phyloP scores from a whole-genome alignment of 495 filamentous ascomycete species.

The Echria macrotheca region DNA sequence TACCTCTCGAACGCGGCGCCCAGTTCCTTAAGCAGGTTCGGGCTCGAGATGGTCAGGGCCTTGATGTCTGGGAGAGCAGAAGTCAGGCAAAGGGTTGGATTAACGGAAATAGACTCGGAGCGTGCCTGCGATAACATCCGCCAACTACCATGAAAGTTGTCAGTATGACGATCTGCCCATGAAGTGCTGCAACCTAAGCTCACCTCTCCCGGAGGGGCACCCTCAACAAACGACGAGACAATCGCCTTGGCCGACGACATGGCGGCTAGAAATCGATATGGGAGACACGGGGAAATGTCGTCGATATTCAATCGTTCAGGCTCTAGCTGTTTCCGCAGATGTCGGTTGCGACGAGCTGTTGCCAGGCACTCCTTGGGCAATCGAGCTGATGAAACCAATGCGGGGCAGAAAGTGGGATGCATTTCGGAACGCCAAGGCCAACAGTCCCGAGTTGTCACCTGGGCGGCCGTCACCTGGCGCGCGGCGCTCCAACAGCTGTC shows the following conservation, averaged over 20 bases:
- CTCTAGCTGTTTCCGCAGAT: background rate
- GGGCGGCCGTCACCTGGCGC: too few relatives aligned
- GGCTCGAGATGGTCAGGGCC: constrained; percentile 65
- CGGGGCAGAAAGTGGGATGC: background rate
- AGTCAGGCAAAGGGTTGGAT: constrained; percentile 10
- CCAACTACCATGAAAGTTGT: constrained; percentile 51
- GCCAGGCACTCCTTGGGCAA: background rate
- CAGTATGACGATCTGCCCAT: constrained; percentile 12
- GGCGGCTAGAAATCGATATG: background rate
- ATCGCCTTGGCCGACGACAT: constrained; percentile 52
- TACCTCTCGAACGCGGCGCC: constrained; percentile 85
- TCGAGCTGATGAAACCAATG: constrained; percentile 9
- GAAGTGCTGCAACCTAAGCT: constrained; percentile 17
- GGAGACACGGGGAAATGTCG: too few relatives aligned
- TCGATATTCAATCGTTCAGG: too few relatives aligned
- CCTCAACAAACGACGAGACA: constrained; percentile 83
- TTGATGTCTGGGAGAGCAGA: constrained; percentile 70
- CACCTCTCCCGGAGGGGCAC: constrained; percentile 97
- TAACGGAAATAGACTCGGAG: background rate
- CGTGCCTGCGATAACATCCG: constrained; percentile 82
- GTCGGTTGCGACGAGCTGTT: background rate
- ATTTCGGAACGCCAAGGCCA: too few relatives aligned
- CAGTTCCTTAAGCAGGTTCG: constrained; percentile 61
- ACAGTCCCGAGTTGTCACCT: too few relatives aligned
- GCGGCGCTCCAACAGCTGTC: too few relatives aligned